phyloP scores from a whole-genome alignment of 2,329 filamentous ascomycete genomes.

The Nemania serpens region DNA sequence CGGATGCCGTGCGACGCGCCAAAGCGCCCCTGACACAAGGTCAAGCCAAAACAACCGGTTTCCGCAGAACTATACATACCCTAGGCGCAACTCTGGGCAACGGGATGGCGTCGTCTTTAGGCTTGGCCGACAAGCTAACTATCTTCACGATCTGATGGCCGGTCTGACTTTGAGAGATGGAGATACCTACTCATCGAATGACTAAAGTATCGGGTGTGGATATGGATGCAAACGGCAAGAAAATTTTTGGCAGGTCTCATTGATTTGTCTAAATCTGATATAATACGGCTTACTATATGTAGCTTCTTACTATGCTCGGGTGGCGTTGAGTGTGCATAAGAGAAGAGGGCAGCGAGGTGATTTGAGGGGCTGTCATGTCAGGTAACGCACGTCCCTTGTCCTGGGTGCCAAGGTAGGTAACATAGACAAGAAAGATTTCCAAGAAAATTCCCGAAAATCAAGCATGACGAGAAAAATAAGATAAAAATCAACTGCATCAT shows the following conservation, averaged over 20 bases:
- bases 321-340: not conserved
- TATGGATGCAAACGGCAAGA: not conserved
- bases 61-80: not conserved
- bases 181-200: not conserved
- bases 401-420: too few species aligned
- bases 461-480: too few species aligned
- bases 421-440: too few species aligned
- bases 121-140: conserved; percentile 4
- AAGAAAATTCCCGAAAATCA: too few species aligned
- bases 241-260: not conserved
- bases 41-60: not conserved
- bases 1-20: not conserved
- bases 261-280: not conserved
- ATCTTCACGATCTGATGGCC: not conserved
- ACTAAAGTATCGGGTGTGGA: not conserved
- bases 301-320: conserved; percentile 3
- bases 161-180: not conserved
- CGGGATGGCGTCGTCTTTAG: conserved; percentile 5
- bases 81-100: not conserved
- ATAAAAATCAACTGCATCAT: too few species aligned
- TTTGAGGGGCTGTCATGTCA: not conserved
- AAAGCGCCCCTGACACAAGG: not conserved
- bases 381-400: too few species aligned
- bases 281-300: conserved; percentile 6
- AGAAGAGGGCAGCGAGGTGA: not conserved